These are phyloP conservation scores for Zizania latifolia DNA, from an alignment of 176 grass and related monocot genomes.

Conservation along the genomic window DNA sequence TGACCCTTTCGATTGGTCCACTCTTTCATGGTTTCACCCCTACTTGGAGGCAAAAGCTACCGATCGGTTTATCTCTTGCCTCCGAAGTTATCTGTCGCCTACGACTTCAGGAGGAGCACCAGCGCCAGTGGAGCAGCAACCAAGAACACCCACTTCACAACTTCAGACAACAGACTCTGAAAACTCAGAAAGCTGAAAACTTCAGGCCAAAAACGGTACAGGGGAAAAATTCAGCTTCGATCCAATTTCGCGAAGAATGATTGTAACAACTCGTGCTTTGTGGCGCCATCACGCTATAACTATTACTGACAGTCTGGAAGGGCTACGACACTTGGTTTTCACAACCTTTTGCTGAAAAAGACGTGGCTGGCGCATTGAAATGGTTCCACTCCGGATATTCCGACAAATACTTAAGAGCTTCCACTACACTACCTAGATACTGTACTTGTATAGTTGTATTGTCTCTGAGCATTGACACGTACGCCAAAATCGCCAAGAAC, in stretches of 20 bases:
- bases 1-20: background rate
- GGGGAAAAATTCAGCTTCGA: background rate
- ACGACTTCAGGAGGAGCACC: background rate
- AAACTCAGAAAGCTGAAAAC: background rate
- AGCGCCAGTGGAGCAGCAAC: background rate
- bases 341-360: conserved; percentile 1
- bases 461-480: background rate
- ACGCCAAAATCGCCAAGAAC: background rate
- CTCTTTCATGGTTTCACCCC: conserved; percentile 16
- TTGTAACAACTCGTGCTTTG: background rate
- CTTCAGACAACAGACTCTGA: background rate
- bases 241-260: background rate
- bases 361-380: conserved; percentile 3
- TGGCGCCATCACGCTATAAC: background rate
- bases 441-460: background rate
- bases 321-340: background rate
- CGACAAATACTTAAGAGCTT: background rate
- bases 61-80: conserved; percentile 31
- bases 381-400: conserved; percentile 22
- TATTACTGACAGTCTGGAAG: background rate
- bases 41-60: conserved; percentile 13
- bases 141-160: background rate
- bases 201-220: background rate
- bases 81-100: conserved; percentile 43
- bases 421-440: conserved; percentile 2